Conservation (phyloP, 2,329 filamentous ascomycete species). For the Aspergillus sp. region DNA sequence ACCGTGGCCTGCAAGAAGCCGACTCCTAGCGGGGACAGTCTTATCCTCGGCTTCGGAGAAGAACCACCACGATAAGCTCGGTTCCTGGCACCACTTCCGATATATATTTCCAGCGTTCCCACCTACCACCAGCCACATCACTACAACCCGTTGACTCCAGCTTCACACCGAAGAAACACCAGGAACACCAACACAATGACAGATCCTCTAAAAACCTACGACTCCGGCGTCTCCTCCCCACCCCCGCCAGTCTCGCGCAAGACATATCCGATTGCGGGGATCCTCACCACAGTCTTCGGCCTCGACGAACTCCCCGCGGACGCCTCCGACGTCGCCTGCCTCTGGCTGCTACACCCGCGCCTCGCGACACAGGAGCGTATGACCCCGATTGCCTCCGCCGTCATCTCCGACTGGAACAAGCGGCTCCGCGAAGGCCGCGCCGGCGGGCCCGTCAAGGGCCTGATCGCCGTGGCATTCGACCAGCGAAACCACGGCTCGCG, state of each 20-base stretch:
- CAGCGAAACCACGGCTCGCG: constrained; percentile 88
- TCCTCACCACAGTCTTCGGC: constrained; percentile 77
- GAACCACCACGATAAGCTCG: neutral
- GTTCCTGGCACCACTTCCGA: neutral
- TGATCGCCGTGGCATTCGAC: constrained; percentile 84
- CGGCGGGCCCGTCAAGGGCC: constrained; percentile 47
- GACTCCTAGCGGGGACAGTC: neutral
- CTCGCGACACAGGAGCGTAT: constrained; percentile 69
- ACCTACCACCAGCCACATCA: neutral
- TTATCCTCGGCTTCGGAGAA: neutral
- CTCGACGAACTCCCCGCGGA: constrained; percentile 66
- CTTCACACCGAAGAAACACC: neutral
- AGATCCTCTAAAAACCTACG: constrained; percentile 34
- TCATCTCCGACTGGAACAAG: constrained; percentile 66
- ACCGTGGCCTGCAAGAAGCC: neutral
- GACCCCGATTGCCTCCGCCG: constrained; percentile 67
- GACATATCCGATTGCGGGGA: constrained; percentile 71
- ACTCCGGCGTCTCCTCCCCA: constrained; percentile 20
- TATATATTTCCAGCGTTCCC: neutral
- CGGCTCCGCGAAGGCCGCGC: constrained; percentile 30
- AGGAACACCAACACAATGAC: constrained; percentile 25
- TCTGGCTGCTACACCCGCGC: constrained; percentile 91
- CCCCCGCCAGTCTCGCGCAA: constrained; percentile 56
- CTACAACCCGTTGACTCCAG: constrained; percentile 11
- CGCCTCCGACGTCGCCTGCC: constrained; percentile 62